Base-by-base conservation (phyloP, 2,329 filamentous ascomycete genomes). In the Teratosphaeria epicoccoides region DNA sequence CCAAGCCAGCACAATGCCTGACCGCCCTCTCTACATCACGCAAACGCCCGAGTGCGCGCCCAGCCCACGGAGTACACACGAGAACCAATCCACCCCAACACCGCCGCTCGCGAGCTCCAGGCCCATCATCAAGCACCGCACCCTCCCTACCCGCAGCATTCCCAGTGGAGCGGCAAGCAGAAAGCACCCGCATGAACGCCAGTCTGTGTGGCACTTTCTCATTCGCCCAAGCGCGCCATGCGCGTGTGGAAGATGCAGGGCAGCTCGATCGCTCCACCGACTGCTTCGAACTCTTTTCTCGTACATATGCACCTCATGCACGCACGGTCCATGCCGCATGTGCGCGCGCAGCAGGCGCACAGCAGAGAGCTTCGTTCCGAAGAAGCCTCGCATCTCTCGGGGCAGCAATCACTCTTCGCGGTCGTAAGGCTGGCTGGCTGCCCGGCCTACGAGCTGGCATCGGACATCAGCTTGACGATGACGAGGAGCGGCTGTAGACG, bases 181-280 rank as follows among this genome's bases (percentile, higher is more conserved):
- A n/a, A n/a, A n/a, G n/a, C n/a, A n/a, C n/a, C n/a, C n/a, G 53
- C 50, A 52, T 55, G 50, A 50, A 52, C 49, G 24, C 14, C 22
- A 14, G 49, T 48, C 49, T 44, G 37, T 55, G 53, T 55, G 53
- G 53, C 53, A 55, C 45, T 26, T 33, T 28, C 33, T 50, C 50
- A 55, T 47, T 55, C 26, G 53, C 47, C 33, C n/a, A 46, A 46
- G n/a, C 46, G 40, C 50, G 17, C 23, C 17, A 46, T 47, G 49
- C 53, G 52, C 26, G 28, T 26, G 11, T n/a, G n/a, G n/a, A n/a
- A 6, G 44, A 52, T 20, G 51, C 51, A 52, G 46, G 47, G 47
- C 22, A n/a, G 24, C 40, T 49, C 40, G 47, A 49, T 37, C 24
- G n/a, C 20, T 24, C 44, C 33, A 40, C 14, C 6, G 14, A 40